These are phyloP conservation scores for Coniosporium apollinis DNA, from an alignment of 495 filamentous ascomycete species.

Conservation along the genomic window DNA sequence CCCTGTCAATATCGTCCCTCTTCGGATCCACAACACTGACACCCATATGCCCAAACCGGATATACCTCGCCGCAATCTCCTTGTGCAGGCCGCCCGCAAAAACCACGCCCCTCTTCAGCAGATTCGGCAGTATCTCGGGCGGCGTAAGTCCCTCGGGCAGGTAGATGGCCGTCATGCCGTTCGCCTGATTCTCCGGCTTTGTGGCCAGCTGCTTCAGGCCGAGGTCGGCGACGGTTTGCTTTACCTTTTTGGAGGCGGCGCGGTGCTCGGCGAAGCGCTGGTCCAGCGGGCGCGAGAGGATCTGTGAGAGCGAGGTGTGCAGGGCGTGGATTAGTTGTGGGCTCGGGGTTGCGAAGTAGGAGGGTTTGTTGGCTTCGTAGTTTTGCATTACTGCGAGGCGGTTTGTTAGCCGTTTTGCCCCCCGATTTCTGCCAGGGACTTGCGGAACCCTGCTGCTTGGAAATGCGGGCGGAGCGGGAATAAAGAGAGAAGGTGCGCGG, in stretches of 20 bases:
- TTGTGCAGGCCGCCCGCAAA: slow-evolving; percentile 94
- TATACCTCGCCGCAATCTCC: slow-evolving; percentile 54
- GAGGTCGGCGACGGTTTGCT: slow-evolving; percentile 57
- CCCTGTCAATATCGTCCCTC: slow-evolving; percentile 60
- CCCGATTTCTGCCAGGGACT: too few species aligned
- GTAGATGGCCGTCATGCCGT: slow-evolving; percentile 95
- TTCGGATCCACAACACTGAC: slow-evolving; percentile 61
- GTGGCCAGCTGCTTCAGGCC: slow-evolving; percentile 74
- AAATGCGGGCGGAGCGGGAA: too few species aligned
- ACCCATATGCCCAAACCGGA: slow-evolving; percentile 87
- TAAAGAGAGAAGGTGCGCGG: too few species aligned
- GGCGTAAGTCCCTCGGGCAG: slow-evolving; percentile 69
- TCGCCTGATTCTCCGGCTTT: slow-evolving; percentile 78
- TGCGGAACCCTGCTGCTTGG: not conserved
- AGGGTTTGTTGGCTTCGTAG: slow-evolving; percentile 91
- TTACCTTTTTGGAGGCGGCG: slow-evolving; percentile 61
- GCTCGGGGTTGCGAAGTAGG: slow-evolving; percentile 92
- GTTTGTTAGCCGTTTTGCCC: slow-evolving; percentile 8
- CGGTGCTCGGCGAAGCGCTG: slow-evolving; percentile 69
- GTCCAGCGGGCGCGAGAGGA: slow-evolving; percentile 56
- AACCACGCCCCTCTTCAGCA: slow-evolving; percentile 79
- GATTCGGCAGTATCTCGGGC: slow-evolving; percentile 65
- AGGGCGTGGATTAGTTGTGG: slow-evolving; percentile 90
- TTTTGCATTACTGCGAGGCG: slow-evolving; percentile 74
- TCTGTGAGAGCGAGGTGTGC: slow-evolving; percentile 81